Conservation (phyloP, 768 basidiomycete species). For the Lentinula sp. region DNA sequence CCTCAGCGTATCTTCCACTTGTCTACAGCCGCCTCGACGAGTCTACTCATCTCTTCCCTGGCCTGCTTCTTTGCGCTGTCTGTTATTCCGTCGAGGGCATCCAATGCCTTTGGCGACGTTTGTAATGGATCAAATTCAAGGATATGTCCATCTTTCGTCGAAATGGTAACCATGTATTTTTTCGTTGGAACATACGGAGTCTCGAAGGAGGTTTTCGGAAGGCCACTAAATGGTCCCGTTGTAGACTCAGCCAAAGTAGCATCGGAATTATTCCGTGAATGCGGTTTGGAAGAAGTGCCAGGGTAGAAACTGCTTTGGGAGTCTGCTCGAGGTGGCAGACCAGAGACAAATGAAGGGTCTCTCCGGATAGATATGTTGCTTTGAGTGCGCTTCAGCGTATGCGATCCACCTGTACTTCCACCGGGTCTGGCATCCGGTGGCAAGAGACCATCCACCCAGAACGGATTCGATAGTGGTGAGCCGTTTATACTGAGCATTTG, state of each 20-base stretch:
- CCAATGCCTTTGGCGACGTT: constrained; percentile 65
- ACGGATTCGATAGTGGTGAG: constrained; percentile 76
- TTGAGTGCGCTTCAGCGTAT: constrained; percentile 39
- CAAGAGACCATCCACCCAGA: constrained; percentile 23
- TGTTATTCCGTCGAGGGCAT: constrained; percentile 72
- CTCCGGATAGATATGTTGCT: constrained; percentile 58
- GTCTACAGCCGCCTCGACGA: constrained; percentile 67
- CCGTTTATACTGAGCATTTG: constrained; percentile 79
- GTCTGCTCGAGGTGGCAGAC: constrained; percentile 38
- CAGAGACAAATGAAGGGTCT: constrained; percentile 43
- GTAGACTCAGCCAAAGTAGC: constrained; percentile 12
- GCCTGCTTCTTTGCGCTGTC: constrained; percentile 82
- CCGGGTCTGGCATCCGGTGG: constrained; percentile 1
- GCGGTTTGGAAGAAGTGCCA: constrained; percentile 30
- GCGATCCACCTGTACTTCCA: constrained; percentile 7
- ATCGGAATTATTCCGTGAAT: constrained; percentile 40
- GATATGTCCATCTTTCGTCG: constrained; percentile 74
- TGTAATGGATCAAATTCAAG: constrained; percentile 81
- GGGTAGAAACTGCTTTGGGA: constrained; percentile 47
- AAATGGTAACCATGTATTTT: constrained; percentile 34
- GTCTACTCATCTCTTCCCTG: constrained; percentile 63
- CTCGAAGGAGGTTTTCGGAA: constrained; percentile 2
- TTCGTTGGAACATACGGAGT: constrained; percentile 3
- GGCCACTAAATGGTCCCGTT: not conserved
- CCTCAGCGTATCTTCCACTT: constrained; percentile 62